Base-by-base conservation (phyloP, 768 basidiomycete species). In the Neoboletus brunneissimus region DNA sequence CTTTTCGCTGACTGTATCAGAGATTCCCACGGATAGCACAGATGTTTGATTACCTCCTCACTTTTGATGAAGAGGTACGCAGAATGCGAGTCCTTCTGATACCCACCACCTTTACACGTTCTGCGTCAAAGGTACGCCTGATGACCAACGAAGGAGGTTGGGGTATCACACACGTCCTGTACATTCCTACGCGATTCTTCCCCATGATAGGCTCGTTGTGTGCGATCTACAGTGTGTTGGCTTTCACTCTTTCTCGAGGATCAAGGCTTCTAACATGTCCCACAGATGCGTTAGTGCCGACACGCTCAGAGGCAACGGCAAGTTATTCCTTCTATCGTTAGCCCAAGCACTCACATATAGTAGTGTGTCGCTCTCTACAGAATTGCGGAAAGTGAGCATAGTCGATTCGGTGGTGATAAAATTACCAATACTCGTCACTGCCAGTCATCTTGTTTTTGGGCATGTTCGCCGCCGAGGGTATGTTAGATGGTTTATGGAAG, bases 111-210 rank as follows among this genome's bases (percentile, higher is more conserved):
- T 22, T 52, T 1, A 54, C 38, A 15, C 4, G 2, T 11, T 25
- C 23, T 5, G 20, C 13, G 3, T 41, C 16, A 7, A 48, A 59
- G 58, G 58, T 48, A 34, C 27, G 29, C 23, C 20, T 59, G 47
- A 38, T 59, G 35, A 59, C 29, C 11, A 49, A 3, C 34, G 20
- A 40, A 25, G 20, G 27, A 22, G 10, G 49, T 9, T 59, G 56
- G 58, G 50, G 58, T 7, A 58, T 58, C 55, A 58, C 55, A 8
- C 57, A 58, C 22, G 16, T 51, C n/a, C 29, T 58, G 25, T 57
- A 58, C 41, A 40, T 59, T 22, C 51, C 47, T 29, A 48, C 58
- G 23, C 56, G 58, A n/a, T 59, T 53, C 37, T 59, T 49, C 35
- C 51, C 57, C 0, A n/a, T 60, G 3, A 40, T 59, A 38, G 48